Evolutionary conservation across 495 filamentous ascomycete species (phyloP).

Genomic region (Neurospora sp.): DNA sequence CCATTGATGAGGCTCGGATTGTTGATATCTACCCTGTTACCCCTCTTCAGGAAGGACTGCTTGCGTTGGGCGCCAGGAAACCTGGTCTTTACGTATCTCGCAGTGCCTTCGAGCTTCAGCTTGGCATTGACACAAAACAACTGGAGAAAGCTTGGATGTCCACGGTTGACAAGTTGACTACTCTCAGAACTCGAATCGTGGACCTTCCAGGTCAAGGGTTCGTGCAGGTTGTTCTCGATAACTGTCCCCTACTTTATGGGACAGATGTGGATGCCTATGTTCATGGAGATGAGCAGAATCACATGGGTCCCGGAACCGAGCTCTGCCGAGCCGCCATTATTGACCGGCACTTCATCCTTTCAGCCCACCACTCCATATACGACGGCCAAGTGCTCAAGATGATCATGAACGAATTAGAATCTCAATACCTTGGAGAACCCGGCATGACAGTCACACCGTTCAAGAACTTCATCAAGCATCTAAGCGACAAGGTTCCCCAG

Average conservation of each 20-base stretch:
- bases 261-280: not conserved
- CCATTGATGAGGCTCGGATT: conserved; percentile 6
- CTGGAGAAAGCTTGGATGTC: conserved; percentile 34
- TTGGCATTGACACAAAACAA: not conserved
- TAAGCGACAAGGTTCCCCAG: conserved; percentile 8
- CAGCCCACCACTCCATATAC: conserved; percentile 54
- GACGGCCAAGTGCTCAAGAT: conserved; percentile 51
- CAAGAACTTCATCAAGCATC: conserved; percentile 33
- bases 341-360: conserved; percentile 34
- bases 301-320: not conserved
- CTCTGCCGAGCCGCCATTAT: conserved; percentile 19
- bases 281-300: not conserved
- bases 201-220: not conserved
- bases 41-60: conserved; percentile 33
- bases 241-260: not conserved
- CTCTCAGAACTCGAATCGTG: not conserved
- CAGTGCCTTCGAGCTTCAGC: conserved; percentile 2
- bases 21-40: conserved; percentile 37
- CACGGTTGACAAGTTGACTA: not conserved
- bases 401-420: conserved; percentile 5
- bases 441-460: conserved; percentile 17
- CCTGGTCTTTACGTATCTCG: conserved; percentile 14
- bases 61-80: conserved; percentile 41
- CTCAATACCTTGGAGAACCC: conserved; percentile 2
- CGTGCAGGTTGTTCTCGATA: not conserved